Base-by-base conservation (phyloP, 345 rosid genomes). In the Rhizophora apiculata region DNA sequence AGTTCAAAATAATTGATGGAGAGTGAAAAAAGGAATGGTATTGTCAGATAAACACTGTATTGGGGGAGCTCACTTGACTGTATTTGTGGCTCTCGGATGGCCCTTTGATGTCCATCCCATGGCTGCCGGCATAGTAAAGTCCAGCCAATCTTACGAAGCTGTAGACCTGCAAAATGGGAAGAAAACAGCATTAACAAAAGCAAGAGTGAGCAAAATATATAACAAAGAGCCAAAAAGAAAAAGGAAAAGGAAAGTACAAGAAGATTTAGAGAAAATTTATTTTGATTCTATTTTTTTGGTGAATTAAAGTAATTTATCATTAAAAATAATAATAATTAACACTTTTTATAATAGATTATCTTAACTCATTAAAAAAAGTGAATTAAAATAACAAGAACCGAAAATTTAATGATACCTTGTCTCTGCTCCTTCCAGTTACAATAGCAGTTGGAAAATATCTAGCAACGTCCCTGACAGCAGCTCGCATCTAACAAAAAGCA, bases 71-170 rank as follows among this genome's bases (percentile, higher is more conserved):
- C 46, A 86, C 97, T 79, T 82, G 81, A 76, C 76, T 84, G 83
- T 75, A 60, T 68, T 72, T 82, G 53, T 84, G 77, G 26, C 86
- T 81, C 78, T 83, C 84, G 9, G 84, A 75, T 60, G 99, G 99
- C n/a, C 97, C 98, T 79, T 79, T 88, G 43, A 95, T 95, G 96
- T 95, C 99, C 99, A 95, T 95, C 49, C 99, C 99, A 78, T 95
- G 99, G 79, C 99, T 95, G 19, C 99, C 99, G 3, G 99, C 98
- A 60, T 95, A 95, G 82, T 95, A 95, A 68, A 92, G 81, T 78
- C 86, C 99, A 19, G 89, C 85, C 72, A 95, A 46, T 71, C 80
- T 84, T 60, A 95, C 99, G 78, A 95, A 92, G 22, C 85, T 85
- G 72, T 87, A 90, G 18, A 92, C 96, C 98, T 93, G 67, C 49